Conservation (phyloP, 768 basidiomycete species). For the Tulasnella sp. region DNA sequence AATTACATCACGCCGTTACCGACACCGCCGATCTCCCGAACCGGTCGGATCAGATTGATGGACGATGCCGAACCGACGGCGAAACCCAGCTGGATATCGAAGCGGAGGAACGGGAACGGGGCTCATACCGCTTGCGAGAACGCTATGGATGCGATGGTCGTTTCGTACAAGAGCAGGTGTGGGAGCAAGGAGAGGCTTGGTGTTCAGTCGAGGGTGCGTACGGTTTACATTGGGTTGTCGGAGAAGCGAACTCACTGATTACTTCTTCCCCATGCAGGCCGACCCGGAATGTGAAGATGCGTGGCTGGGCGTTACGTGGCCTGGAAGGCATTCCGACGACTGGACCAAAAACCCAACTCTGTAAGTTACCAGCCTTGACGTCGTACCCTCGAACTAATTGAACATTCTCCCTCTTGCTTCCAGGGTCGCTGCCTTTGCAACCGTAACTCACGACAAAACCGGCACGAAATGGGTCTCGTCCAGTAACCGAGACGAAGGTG, state of each 20-base stretch:
- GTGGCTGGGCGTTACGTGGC: not conserved
- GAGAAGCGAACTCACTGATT: not conserved
- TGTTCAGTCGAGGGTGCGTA: not conserved
- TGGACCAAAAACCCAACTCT: not conserved
- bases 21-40: not conserved
- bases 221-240: not conserved
- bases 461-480: not conserved
- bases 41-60: not conserved
- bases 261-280: not conserved
- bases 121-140: not conserved
- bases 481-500: not conserved
- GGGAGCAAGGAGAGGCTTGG: not conserved
- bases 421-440: not conserved
- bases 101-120: constrained; percentile 8
- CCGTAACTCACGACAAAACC: not conserved
- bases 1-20: not conserved
- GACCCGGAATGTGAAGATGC: constrained; percentile 2
- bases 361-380: not conserved
- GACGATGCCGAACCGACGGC: not conserved
- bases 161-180: not conserved
- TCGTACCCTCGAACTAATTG: not conserved
- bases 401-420: not conserved
- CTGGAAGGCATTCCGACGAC: not conserved
- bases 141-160: not conserved
- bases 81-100: not conserved